Conservation (phyloP, 495 filamentous ascomycete species). For the Penicillium ochrochloron region DNA sequence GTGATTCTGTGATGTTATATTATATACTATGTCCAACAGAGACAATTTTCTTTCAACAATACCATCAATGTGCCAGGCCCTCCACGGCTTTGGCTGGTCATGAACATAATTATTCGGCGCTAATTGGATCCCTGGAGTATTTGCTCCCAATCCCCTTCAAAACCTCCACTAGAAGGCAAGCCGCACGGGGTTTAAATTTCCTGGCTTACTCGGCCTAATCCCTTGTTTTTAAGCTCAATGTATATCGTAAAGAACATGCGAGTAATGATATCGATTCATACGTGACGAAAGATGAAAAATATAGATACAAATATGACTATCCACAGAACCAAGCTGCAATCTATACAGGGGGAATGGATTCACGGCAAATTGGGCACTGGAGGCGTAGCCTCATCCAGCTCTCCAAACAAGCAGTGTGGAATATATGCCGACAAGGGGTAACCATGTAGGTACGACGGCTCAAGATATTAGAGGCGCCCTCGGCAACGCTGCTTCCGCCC, state of each 20-base stretch:
- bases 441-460: conserved; percentile 90
- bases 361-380: conserved; percentile 95
- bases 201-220: too few species aligned
- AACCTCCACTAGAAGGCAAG: too few species aligned
- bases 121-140: neutral
- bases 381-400: conserved; percentile 94
- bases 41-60: conserved; percentile 35
- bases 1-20: conserved; percentile 30
- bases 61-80: conserved; percentile 24
- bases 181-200: too few species aligned
- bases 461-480: conserved; percentile 70
- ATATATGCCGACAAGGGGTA: conserved; percentile 94
- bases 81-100: conserved; percentile 19
- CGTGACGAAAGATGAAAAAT: neutral
- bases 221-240: neutral
- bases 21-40: conserved; percentile 21
- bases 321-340: conserved; percentile 10
- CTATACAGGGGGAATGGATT: conserved; percentile 82
- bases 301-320: conserved; percentile 18
- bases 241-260: neutral
- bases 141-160: too few species aligned
- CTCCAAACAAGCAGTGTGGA: conserved; percentile 90
- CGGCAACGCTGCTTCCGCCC: conserved; percentile 52
- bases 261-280: neutral
- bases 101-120: neutral